These are phyloP conservation scores for Candida pseudocylindracea DNA, from an alignment of 1,139 yeast genomes.

Conservation along the genomic window DNA sequence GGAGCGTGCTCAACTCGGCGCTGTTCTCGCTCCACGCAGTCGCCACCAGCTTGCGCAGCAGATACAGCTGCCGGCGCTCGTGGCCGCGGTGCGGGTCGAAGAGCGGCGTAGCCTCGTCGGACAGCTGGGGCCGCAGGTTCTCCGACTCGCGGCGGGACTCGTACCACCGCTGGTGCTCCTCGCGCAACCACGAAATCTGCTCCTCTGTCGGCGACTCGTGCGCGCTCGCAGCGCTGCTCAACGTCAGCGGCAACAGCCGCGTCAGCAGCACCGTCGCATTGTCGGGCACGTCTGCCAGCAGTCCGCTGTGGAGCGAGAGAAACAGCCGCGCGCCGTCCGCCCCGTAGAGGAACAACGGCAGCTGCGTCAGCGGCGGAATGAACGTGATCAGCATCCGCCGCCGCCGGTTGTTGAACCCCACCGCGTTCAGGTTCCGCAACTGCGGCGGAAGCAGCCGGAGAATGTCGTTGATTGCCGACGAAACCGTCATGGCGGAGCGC, in stretches of 20 bases:
- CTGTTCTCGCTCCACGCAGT: not conserved
- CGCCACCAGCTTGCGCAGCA: not conserved
- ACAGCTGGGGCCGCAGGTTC: no score
- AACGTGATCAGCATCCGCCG: constrained; percentile 14
- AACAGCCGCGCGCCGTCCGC: constrained; percentile 46
- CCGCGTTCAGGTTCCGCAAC: no score
- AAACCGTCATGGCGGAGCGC: no score
- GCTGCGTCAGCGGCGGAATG: constrained; percentile 52
- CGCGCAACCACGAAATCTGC: constrained; percentile 27
- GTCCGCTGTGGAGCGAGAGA: constrained; percentile 17
- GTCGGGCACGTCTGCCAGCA: constrained; percentile 21
- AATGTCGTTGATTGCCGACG: no score
- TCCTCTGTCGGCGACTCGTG: constrained; percentile 26
- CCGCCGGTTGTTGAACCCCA: constrained; percentile 7
- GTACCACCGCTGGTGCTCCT: constrained; percentile 42
- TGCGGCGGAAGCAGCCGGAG: no score
- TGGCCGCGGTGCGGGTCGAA: no score
- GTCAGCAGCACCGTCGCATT: constrained; percentile 30
- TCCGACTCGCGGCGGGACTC: constrained; percentile 1
- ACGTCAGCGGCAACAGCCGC: constrained; percentile 42
- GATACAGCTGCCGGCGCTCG: no score
- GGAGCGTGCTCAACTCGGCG: constrained; percentile 18
- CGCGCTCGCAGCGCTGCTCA: constrained; percentile 23
- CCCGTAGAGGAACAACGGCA: constrained; percentile 43
- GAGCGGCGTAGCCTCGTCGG: no score